These are phyloP conservation scores for Alternaria sp. DNA, from an alignment of 2,329 filamentous ascomycete species.

Conservation along the genomic window DNA sequence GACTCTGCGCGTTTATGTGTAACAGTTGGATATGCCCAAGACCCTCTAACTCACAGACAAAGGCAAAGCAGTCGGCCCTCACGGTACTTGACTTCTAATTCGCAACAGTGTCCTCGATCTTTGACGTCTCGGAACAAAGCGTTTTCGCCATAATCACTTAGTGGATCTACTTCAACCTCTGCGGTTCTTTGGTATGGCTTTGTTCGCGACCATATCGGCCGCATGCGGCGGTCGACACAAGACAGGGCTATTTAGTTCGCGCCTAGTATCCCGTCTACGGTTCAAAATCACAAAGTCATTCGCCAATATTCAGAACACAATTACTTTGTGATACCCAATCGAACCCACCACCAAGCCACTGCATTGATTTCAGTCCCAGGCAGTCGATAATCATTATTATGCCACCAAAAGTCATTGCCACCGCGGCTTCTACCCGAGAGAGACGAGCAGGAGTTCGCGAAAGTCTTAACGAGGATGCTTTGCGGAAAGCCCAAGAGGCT, in stretches of 20 bases:
- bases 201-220: slow-evolving; percentile 3
- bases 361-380: not conserved
- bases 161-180: not conserved
- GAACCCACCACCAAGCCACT: not conserved
- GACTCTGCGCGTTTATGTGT: not conserved
- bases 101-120: not conserved
- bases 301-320: not conserved
- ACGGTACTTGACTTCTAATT: not conserved
- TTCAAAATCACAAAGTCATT: not conserved
- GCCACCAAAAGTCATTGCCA: not conserved
- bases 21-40: not conserved
- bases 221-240: not conserved
- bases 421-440: not conserved
- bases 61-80: not conserved
- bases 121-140: slow-evolving; percentile 5
- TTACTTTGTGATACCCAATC: not conserved
- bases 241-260: slow-evolving; percentile 9
- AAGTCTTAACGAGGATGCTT: not conserved
- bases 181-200: slow-evolving; percentile 2
- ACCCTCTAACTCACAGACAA: not conserved
- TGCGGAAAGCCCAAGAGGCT: not conserved
- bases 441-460: not conserved
- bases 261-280: not conserved
- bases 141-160: not conserved
- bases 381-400: not conserved